Base-by-base conservation (phyloP, 2,329 filamentous ascomycete species). In the Aurifilum marmelostoma region DNA sequence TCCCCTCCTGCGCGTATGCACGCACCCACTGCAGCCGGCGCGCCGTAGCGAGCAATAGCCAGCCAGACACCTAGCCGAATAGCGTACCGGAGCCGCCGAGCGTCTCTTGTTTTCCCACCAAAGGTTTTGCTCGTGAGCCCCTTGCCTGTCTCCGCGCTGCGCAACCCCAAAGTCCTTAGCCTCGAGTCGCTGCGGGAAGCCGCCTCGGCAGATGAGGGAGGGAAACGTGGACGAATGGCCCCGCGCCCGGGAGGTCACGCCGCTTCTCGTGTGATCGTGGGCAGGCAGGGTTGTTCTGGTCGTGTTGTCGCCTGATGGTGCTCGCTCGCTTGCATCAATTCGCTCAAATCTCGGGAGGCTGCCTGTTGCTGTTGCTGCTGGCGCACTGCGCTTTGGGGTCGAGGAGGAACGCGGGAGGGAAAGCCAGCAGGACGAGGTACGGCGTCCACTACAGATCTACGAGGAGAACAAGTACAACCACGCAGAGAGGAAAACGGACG, bases 181-280 rank as follows among this genome's bases (percentile, higher is more conserved):
- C 41, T 32, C 60, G 29, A n/a, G 34, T 58, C 32, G 58, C 59
- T 70, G 66, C 69, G 63, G 63, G 69, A 37, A 56, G 41, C 69
- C 63, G 61, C 39, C 24, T 67, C 69, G 63, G 63, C 67, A 69
- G 69, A 71, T 68, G 50, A 41, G 43, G 24, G 32, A 16, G 21
- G 18, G 63, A 32, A 34, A 63, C 29, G 43, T 47, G 43, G 43
- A 47, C 21, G 18, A 32, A 32, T 58, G 54, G 11, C 29, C 32
- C n/a, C 8, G 34, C 58, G 29, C 29, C 58, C 9, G 56, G n/a
- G n/a, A 11, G 69, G 39, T 60, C 66, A 67, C 69, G 69, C 66
- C 63, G 67, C 60, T 43, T n/a, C 8, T 47, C 69, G 69, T 69
- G 69, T 71, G 69, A 59, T 71, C 67, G 66, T 61, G 63, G 47